A percentile compares a stretch with the other conserved stretches of the same genome.
Evolutionary conservation across 805 yeast genomes (phyloP).

Genomic region (Candida wancherniae): DNA sequence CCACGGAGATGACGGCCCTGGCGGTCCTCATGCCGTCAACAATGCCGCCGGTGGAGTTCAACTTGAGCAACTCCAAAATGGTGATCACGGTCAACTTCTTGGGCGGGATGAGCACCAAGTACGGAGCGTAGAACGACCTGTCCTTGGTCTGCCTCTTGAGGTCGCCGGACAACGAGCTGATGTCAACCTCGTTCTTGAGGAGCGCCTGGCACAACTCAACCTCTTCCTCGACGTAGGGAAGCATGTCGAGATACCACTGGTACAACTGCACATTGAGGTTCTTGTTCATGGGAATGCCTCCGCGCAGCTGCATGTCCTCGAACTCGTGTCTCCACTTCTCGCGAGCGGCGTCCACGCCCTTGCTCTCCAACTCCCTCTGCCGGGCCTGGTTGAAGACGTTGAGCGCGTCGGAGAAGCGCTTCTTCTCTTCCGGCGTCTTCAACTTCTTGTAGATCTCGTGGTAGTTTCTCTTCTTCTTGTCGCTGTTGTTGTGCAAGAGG

Average conservation of each 20-base stretch:
- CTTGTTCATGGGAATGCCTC: slow-evolving; percentile 50
- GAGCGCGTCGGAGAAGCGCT: slow-evolving; percentile 57
- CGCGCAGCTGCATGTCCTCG: slow-evolving; percentile 59
- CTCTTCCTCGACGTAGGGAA: slow-evolving; percentile 68
- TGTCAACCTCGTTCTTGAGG: slow-evolving; percentile 22
- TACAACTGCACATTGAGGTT: slow-evolving; percentile 71
- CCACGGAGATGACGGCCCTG: slow-evolving; percentile 73
- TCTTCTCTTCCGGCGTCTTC: slow-evolving; percentile 37
- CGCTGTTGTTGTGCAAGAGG: slow-evolving; percentile 26
- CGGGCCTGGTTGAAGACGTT: slow-evolving; percentile 71
- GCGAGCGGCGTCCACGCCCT: slow-evolving; percentile 79
- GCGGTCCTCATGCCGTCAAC: slow-evolving; percentile 82
- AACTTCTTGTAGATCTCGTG: slow-evolving; percentile 60
- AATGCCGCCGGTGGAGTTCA: slow-evolving; percentile 70
- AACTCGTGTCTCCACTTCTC: slow-evolving; percentile 85
- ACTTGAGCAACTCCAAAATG: slow-evolving; percentile 71
- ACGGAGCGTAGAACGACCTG: slow-evolving; percentile 70
- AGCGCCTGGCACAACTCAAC: slow-evolving; percentile 49
- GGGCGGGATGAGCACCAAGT: slow-evolving; percentile 63
- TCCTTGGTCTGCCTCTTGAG: slow-evolving; percentile 30
- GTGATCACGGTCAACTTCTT: slow-evolving; percentile 81
- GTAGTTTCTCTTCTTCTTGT: slow-evolving; percentile 50
- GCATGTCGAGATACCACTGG: slow-evolving; percentile 75
- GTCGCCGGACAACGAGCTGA: slow-evolving; percentile 5
- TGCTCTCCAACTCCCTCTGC: slow-evolving; percentile 69